Percentiles rank a stretch among this genome's conserved stretches.
Conservation (phyloP, 202 grass and related monocot genomes). For the Zoysia matrella region DNA sequence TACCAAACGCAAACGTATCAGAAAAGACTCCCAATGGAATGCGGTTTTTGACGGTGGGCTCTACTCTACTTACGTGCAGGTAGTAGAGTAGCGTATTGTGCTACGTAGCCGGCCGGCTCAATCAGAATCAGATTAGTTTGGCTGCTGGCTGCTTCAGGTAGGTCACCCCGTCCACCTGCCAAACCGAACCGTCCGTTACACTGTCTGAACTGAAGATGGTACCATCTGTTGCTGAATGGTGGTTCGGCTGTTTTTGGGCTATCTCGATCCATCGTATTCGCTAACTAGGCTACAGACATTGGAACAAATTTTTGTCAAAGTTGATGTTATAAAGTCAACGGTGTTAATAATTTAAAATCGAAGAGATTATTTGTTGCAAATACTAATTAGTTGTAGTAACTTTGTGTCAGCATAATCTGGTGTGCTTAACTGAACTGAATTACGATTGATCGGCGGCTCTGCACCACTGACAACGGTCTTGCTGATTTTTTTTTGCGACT, state of each 20-base stretch:
- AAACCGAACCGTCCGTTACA: slow-evolving; percentile 37
- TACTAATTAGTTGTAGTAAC: too few relatives aligned
- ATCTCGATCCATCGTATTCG: not conserved
- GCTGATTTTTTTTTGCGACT: too few relatives aligned
- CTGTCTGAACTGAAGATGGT: slow-evolving; percentile 10
- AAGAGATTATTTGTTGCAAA: too few relatives aligned
- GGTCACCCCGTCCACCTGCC: slow-evolving; percentile 44
- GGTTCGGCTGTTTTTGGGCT: not conserved
- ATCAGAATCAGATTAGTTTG: slow-evolving; percentile 49
- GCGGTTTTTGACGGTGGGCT: slow-evolving; percentile 35
- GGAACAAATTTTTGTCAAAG: not conserved
- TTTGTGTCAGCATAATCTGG: too few relatives aligned
- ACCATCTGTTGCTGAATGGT: not conserved
- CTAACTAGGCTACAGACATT: not conserved
- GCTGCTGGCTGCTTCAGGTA: slow-evolving; percentile 5
- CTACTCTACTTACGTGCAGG: too few relatives aligned
- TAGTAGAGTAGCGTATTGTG: too few relatives aligned
- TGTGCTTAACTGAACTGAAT: too few relatives aligned
- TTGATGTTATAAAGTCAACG: too few relatives aligned
- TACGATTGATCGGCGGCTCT: too few relatives aligned
- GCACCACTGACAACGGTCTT: not conserved
- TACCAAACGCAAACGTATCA: not conserved
- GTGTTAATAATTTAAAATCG: too few relatives aligned
- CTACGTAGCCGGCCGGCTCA: slow-evolving; percentile 28
- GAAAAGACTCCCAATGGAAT: not conserved